These are phyloP conservation scores for Primulina tabacum DNA, from an alignment of 257 asterid species.

Conservation along the genomic window DNA sequence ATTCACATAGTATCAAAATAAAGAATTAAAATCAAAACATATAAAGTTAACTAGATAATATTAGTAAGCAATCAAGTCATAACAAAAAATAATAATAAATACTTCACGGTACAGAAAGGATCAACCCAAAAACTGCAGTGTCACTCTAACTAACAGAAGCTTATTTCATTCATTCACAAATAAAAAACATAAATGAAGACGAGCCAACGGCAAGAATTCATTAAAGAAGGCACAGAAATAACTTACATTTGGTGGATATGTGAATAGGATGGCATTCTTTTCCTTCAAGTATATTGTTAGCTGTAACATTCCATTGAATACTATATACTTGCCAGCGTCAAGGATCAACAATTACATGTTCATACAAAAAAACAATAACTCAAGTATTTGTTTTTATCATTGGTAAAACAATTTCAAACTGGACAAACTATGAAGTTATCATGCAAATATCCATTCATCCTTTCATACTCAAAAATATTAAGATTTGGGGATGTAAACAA, in stretches of 20 bases:
- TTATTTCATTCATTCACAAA: not conserved
- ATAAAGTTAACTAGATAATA: not conserved
- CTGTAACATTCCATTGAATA: conserved; percentile 73
- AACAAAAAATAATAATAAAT: too few relatives aligned
- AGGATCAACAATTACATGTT: conserved; percentile 28
- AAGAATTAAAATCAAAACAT: not conserved
- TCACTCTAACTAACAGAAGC: conserved; percentile 8
- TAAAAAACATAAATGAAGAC: not conserved
- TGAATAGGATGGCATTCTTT: conserved; percentile 80
- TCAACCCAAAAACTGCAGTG: not conserved
- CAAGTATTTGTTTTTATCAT: not conserved
- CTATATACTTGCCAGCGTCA: conserved; percentile 86
- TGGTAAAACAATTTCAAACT: not conserved
- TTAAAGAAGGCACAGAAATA: conserved; percentile 1
- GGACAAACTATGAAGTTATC: not conserved
- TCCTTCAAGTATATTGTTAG: conserved; percentile 67
- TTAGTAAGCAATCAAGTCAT: not conserved
- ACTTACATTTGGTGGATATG: conserved; percentile 88
- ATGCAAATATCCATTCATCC: not conserved
- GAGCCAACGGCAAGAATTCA: conserved; percentile 3
- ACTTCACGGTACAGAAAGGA: not conserved
- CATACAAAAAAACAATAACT: not conserved
- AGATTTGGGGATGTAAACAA: not conserved
- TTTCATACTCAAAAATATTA: not conserved
- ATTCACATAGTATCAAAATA: not conserved